Conservation (phyloP, 768 basidiomycete species). For the Lyophyllum decastes region DNA sequence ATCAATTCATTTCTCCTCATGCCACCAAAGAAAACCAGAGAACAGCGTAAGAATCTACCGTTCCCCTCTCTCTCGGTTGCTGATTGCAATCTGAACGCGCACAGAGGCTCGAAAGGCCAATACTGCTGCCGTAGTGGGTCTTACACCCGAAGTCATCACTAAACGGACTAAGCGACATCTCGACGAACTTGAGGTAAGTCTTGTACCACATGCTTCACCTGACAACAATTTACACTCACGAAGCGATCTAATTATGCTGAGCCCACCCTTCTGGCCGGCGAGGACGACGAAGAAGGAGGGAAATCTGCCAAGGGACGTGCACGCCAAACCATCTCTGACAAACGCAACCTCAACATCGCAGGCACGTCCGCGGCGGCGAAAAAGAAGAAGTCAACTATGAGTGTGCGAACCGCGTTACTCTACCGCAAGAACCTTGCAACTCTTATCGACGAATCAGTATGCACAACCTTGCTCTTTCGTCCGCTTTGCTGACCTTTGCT, state of each 20-base stretch:
- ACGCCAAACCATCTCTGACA: constrained; percentile 79
- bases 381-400: constrained; percentile 83
- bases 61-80: not conserved
- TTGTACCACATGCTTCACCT: constrained; percentile 4
- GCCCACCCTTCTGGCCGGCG: constrained; percentile 46
- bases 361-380: constrained; percentile 50
- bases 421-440: constrained; percentile 80
- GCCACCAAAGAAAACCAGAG: constrained; percentile 50
- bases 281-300: constrained; percentile 47
- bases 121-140: constrained; percentile 37
- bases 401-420: constrained; percentile 74
- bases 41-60: constrained; percentile 41
- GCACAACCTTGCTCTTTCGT: constrained; percentile 27
- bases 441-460: constrained; percentile 79
- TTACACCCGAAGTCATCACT: constrained; percentile 68
- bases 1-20: constrained; percentile 26
- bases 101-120: constrained; percentile 54
- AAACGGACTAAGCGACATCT: constrained; percentile 78
- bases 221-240: constrained; percentile 10
- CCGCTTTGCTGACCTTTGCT: constrained; percentile 1
- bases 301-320: constrained; percentile 65
- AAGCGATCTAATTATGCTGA: constrained; percentile 83
- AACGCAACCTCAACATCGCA: constrained; percentile 54
- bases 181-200: constrained; percentile 78
- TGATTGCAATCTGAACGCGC: constrained; percentile 5